phyloP scores from a whole-genome alignment of 116 monocot genomes.

The Posidonia oceanica region DNA sequence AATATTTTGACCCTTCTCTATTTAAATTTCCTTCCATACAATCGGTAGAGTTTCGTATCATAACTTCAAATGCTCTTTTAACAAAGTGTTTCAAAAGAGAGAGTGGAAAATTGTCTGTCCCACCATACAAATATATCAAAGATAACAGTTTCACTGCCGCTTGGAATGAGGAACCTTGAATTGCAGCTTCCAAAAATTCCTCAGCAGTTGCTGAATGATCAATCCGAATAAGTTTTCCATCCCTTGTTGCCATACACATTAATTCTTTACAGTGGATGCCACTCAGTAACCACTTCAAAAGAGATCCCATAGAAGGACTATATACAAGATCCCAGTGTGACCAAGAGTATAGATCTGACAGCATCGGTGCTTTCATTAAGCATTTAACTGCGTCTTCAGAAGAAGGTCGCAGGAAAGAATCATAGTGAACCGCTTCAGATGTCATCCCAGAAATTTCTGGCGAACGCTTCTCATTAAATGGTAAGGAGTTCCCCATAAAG shows the following conservation, averaged over 20 bases:
- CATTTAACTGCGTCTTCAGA: constrained; percentile 66
- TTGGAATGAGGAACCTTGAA: constrained; percentile 60
- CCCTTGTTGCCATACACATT: constrained; percentile 58
- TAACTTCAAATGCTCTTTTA: constrained; percentile 44
- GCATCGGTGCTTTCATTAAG: constrained; percentile 74
- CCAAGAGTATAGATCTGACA: constrained; percentile 76
- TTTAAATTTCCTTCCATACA: constrained; percentile 4
- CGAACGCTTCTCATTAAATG: constrained; percentile 2
- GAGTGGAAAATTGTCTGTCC: constrained; percentile 41
- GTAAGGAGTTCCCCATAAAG: constrained; percentile 5
- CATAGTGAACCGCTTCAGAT: constrained; percentile 8
- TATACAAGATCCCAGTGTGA: constrained; percentile 89
- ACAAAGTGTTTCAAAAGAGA: constrained; percentile 84
- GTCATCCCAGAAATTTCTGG: constrained; percentile 1
- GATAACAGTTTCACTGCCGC: constrained; percentile 77
- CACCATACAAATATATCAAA: constrained; percentile 54
- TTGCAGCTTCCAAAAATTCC: constrained; percentile 75
- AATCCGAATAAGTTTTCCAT: constrained; percentile 72
- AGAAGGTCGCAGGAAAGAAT: constrained; percentile 13
- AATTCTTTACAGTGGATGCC: constrained; percentile 28
- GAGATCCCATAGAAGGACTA: constrained; percentile 68
- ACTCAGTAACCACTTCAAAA: constrained; percentile 64
- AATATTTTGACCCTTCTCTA: not conserved
- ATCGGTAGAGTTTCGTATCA: constrained; percentile 42
- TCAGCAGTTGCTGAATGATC: constrained; percentile 61